Base-by-base conservation (phyloP, 2,329 filamentous ascomycete genomes). In the Pezicula rhizophila region DNA sequence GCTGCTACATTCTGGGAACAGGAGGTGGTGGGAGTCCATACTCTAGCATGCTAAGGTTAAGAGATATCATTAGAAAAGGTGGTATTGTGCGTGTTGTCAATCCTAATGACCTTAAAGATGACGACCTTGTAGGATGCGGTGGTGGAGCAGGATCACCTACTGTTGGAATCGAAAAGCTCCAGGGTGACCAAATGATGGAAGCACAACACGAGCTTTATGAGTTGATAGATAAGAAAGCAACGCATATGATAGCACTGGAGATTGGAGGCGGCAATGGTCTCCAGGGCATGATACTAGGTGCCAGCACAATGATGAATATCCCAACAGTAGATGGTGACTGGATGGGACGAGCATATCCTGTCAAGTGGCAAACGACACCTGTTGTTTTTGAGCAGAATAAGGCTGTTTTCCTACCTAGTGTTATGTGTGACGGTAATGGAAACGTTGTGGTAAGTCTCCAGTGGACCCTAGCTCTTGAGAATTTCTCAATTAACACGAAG, bases 181-280 rank as follows among this genome's bases (percentile, higher is more conserved):
- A 72, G 1, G 77, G 76, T 10, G 73, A 80, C 25, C 50, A 51
- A 28, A 71, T 78, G 57, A 65, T 74, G 37, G 64, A 78, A 45
- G 68, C 75, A 2, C 75, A 77, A 51, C 54, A 58, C 1, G 77
- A 78, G 57, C 67, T 84, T 10, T 79, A 76, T 63, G 73, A 75
- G 40, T 72, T 76, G 23, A 68, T 74, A 41, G 65, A 70, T 35
- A 60, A 64, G 14, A 60, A 62, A 1, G 72, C 77, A 17, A 76
- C 78, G n/a, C 76, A 78, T 45, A 75, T 84, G 54, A 78, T 84
- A 52, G 71, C 77, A 1, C 59, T 84, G 4, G 81, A 85, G 56
- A 81, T 85, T 49, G 82, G 82, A 10, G 82, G 82, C 10, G 75
- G 72, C 1, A 85, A 85, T 53, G 81, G 82, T 1, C 67, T 84